Evolutionary conservation across 23 red algal species (phyloP), one percentile per base, ranked within the genome.

Genomic region (Gracilaria caudata): DNA sequence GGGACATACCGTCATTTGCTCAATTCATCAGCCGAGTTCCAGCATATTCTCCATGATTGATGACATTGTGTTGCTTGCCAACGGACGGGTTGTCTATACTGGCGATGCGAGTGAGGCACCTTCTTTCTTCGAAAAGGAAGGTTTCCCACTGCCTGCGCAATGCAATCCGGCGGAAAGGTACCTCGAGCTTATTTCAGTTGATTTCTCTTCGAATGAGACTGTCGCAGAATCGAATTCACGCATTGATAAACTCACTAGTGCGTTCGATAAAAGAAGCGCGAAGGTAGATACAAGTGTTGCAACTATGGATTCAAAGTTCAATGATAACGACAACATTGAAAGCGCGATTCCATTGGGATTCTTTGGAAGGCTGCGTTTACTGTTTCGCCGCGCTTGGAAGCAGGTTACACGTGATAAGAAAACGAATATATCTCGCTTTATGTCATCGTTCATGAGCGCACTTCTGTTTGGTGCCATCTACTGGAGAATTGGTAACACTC

Each of bases 391-490:
- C 11, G 87, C 95, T 43, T 94, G 85, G 90, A 72, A 84, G 25
- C 95, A 98, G 86, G 65, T 93, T 54, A 82, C 72, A 17, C 83
- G 95, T 25, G 90, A 98, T 68, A 91, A 91, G 82, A 89, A 90
- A 28, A 92, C 90, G 1, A 84, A 84, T 58, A 86, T 94, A 9
- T 87, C 90, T 28, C 90, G 95, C 59, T 86, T 94, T 26, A 93
- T 89, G 86, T 81, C 82, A 28, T 81, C 86, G 4, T 68, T 94
- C 45, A 94, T 94, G 90, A 92, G 86, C 35, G 81, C 90, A 17
- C 81, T 98, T 24, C 74, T 98, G 54, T 98, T 98, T 82, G 95
- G 95, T 21, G 61, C 63, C 23, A 98, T 98, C 58, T 98, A 98
- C 87, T 90, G 90, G 78, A 80, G 72, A 37, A 81, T 98, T 39